These are phyloP conservation scores for Epichloe uncinata DNA, from an alignment of 2,329 filamentous ascomycete genomes.

Conservation along the genomic window DNA sequence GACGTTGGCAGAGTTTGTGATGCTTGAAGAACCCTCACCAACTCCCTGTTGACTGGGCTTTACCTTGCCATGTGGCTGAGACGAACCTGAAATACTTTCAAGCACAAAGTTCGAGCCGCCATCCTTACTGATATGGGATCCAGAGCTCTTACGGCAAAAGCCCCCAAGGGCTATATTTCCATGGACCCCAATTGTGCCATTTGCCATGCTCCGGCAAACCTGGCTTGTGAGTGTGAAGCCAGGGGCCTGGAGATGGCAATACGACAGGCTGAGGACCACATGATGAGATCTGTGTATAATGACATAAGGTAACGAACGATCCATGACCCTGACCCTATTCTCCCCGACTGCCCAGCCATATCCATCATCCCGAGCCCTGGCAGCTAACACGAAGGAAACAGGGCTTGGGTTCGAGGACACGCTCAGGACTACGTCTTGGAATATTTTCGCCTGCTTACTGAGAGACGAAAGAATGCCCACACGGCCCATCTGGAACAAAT, in stretches of 20 bases:
- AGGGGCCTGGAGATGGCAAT: conserved; percentile 50
- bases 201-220: conserved; percentile 44
- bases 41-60: not conserved
- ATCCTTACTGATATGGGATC: conserved; percentile 36
- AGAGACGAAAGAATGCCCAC: conserved; percentile 46
- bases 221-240: conserved; percentile 52
- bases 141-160: conserved; percentile 26
- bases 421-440: conserved; percentile 56
- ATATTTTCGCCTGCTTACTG: conserved; percentile 48
- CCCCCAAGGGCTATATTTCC: conserved; percentile 38
- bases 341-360: no score
- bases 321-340: not conserved
- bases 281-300: conserved; percentile 49
- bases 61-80: not conserved
- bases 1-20: not conserved
- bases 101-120: not conserved
- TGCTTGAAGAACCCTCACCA: not conserved
- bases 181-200: conserved; percentile 61
- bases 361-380: not conserved
- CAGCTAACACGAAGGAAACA: conserved; percentile 18
- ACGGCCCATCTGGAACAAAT: conserved; percentile 41
- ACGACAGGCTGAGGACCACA: conserved; percentile 46
- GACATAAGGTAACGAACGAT: conserved; percentile 48
- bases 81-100: not conserved
- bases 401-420: conserved; percentile 50